Conservation (phyloP, 345 rosid genomes). For the Turnera subulata region DNA sequence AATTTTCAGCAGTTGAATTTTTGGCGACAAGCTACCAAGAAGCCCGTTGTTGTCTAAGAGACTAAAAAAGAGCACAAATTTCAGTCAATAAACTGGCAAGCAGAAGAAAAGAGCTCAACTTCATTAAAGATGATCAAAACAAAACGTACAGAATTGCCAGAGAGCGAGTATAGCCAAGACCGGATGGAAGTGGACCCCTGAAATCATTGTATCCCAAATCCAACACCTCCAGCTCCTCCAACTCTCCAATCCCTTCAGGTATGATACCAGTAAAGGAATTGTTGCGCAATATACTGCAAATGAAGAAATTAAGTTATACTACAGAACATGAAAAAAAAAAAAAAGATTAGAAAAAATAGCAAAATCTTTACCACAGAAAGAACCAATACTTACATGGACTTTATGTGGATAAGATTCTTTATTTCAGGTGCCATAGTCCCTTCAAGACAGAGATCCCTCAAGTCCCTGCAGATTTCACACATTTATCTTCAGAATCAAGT, state of each 20-base stretch:
- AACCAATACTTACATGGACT: constrained; percentile 58
- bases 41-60: constrained; percentile 47
- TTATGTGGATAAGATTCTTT: constrained; percentile 50
- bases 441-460: constrained; percentile 66
- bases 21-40: constrained; percentile 37
- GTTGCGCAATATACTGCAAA: constrained; percentile 66
- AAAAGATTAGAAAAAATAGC: too few species aligned
- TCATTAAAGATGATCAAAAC: not conserved
- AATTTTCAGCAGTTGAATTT: constrained; percentile 29
- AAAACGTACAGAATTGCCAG: constrained; percentile 47
- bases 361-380: not conserved
- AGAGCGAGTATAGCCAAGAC: constrained; percentile 29
- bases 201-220: constrained; percentile 83
- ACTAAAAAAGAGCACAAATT: constrained; percentile 27
- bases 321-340: not conserved
- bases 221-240: constrained; percentile 70
- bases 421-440: constrained; percentile 77
- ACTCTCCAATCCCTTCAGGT: constrained; percentile 63
- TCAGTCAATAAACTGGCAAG: constrained; percentile 9
- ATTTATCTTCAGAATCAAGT: constrained; percentile 15
- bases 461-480: constrained; percentile 39
- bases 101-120: not conserved
- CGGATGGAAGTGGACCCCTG: constrained; percentile 48
- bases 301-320: not conserved
- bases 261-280: constrained; percentile 66